phyloP scores from a whole-genome alignment of 768 basidiomycete genomes.

The Xerocomus spinulosus region DNA sequence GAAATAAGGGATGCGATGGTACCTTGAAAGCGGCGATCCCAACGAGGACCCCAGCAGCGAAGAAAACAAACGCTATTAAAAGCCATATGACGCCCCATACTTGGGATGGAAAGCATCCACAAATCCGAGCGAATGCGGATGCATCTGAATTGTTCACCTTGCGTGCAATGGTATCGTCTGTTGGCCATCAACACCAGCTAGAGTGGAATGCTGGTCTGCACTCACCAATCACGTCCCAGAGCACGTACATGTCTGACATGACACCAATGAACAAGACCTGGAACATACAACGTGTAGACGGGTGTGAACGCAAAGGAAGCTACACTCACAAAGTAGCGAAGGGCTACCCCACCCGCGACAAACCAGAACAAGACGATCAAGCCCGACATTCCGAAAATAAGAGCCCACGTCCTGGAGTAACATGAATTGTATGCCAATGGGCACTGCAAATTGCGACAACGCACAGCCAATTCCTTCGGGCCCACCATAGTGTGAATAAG shows the following conservation, averaged over 20 bases:
- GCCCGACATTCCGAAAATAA: constrained; percentile 76
- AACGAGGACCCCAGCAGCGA: constrained; percentile 69
- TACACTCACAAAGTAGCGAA: constrained; percentile 67
- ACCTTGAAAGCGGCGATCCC: constrained; percentile 83
- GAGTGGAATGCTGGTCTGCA: background rate
- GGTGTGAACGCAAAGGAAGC: background rate
- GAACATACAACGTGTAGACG: background rate
- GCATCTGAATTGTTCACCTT: constrained; percentile 89
- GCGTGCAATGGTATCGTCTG: constrained; percentile 79
- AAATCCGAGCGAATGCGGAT: constrained; percentile 76
- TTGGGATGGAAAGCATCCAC: constrained; percentile 82
- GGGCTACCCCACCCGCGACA: constrained; percentile 63
- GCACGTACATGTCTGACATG: constrained; percentile 83
- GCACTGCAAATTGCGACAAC: constrained; percentile 21
- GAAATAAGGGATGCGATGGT: background rate
- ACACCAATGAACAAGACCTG: constrained; percentile 79
- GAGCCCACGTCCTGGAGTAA: constrained; percentile 59
- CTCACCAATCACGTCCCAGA: constrained; percentile 84
- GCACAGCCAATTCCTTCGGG: constrained; percentile 67
- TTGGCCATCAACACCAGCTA: background rate
- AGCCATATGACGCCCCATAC: constrained; percentile 93
- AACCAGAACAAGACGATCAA: constrained; percentile 84
- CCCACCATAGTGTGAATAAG: constrained; percentile 87
- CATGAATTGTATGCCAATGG: background rate
- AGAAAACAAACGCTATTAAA: constrained; percentile 66